A percentile compares a stretch with the other conserved stretches of the same genome.
Conservation (phyloP, 257 asterid genomes). For the Solanum lycopersicoides region DNA sequence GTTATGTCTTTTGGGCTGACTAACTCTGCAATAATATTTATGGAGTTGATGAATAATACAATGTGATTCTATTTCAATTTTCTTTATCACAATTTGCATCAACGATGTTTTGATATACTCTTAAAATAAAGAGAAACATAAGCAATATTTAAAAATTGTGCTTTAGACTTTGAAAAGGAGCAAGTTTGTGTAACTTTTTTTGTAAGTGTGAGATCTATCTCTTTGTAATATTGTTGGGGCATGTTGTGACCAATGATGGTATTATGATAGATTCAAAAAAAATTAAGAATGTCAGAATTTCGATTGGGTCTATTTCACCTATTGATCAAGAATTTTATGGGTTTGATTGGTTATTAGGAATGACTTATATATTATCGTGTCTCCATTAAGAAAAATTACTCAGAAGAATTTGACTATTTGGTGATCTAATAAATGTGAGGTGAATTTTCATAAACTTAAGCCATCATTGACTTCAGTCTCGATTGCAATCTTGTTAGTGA, state of each 20-base stretch:
- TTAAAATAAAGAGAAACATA: neutral
- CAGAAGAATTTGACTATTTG: neutral
- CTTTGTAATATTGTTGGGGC: neutral
- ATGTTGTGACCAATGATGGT: too few relatives aligned
- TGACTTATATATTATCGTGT: too few relatives aligned
- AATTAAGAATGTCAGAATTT: too few relatives aligned
- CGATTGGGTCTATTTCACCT: too few relatives aligned
- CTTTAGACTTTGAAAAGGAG: neutral
- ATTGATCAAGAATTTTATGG: too few relatives aligned
- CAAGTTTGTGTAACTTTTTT: too few relatives aligned
- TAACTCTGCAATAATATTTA: neutral
- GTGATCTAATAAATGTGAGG: neutral
- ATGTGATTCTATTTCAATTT: neutral
- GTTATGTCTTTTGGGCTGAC: neutral
- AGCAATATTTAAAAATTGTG: neutral
- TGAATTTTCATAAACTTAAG: neutral
- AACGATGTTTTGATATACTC: neutral
- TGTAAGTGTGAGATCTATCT: neutral
- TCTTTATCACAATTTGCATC: neutral
- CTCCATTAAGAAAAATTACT: too few relatives aligned
- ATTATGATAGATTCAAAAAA: too few relatives aligned
- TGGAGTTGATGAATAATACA: neutral
- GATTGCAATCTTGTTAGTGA: too few relatives aligned
- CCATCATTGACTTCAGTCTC: neutral
- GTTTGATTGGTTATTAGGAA: too few relatives aligned